Base-by-base conservation (phyloP, 371 early-diverging fungal species). In the Neoconidiobolus thromboides region DNA sequence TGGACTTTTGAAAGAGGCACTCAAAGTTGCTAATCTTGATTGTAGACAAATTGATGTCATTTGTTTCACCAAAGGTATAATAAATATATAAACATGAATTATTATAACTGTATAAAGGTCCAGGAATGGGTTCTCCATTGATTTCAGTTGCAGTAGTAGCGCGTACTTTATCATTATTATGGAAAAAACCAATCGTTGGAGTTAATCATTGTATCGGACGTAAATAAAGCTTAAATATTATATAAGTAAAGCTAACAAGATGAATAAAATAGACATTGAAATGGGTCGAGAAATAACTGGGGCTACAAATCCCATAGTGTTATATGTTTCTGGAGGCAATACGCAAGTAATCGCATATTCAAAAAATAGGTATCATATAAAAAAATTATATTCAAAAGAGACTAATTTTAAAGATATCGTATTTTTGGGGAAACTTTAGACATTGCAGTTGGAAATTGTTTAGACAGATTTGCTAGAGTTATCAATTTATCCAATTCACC, bases 341-440 rank as follows among this genome's bases (percentile, higher is more conserved):
- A 99, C 99, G 0, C 99, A 99, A 73, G 94, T 99, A 7, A 99
- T 99, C 68, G 95, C 97, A 2, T 98, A 97, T 69, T 81, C 92
- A 15, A 85, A 93, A 60, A 76, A 87, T 51, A 69, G 89, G 67
- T 85, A 55, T 10, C 26, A 37, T 38, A n/a, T 2, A 62, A 41
- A 39, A 10, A 6, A 9, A 37, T 14, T 43, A 48, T 40, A 43
- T 55, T 26, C 48, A 38, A 6, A 42, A 14, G 26, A 1, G 2
- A 38, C 26, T 53, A 9, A 5, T 38, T 10, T 43, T 15, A 47
- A 63, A 76, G 73, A 55, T 98, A 99, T 70, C 80, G 91, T 43
- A 99, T 99, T 42, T 99, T 99, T 79, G 99, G 99, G 38, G 99
- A 99, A 69, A 95, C 99, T 0, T 72, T 99, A 48, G 99, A 99